These are phyloP conservation scores for Ophiocordyceps polyrhachis-furcata DNA, from an alignment of 2,329 filamentous ascomycete species.

Conservation along the genomic window DNA sequence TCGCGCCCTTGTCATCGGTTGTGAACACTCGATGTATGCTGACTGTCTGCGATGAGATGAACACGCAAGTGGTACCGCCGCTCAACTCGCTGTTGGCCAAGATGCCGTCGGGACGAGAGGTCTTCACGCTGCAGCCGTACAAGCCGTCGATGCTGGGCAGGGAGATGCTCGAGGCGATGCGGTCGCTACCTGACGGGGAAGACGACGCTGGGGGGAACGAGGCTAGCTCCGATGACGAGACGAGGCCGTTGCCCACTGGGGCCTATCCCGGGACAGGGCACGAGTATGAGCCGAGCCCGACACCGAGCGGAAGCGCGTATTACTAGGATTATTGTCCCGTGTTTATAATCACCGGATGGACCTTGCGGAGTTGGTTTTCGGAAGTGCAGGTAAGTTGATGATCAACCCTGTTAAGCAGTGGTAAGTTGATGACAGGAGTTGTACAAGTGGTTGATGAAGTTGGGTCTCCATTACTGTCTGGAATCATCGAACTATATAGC, in stretches of 20 bases:
- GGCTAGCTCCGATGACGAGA: slow-evolving; percentile 20
- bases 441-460: too few species aligned
- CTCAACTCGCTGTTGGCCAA: slow-evolving; percentile 52
- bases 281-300: slow-evolving; percentile 16
- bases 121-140: slow-evolving; percentile 55
- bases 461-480: too few species aligned
- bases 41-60: slow-evolving; percentile 35
- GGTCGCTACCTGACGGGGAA: slow-evolving; percentile 16
- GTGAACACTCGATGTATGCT: slow-evolving; percentile 1
- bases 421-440: not conserved
- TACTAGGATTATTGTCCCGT: slow-evolving; percentile 10
- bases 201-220: slow-evolving; percentile 17
- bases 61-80: slow-evolving; percentile 59
- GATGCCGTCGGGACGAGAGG: slow-evolving; percentile 78
- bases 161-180: slow-evolving; percentile 43
- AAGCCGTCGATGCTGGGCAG: slow-evolving; percentile 45
- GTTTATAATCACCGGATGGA: not conserved
- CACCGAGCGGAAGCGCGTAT: slow-evolving; percentile 17
- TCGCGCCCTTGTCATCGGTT: too few species aligned
- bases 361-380: not conserved
- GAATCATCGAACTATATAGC: too few species aligned
- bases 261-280: slow-evolving; percentile 28
- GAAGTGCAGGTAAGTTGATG: not conserved
- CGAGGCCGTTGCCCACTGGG: slow-evolving; percentile 20
- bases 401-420: not conserved